Percentiles rank a stretch among this genome's conserved stretches.
phyloP scores from a whole-genome alignment of 345 rosid genomes.

The Pseudoturritis turrita region DNA sequence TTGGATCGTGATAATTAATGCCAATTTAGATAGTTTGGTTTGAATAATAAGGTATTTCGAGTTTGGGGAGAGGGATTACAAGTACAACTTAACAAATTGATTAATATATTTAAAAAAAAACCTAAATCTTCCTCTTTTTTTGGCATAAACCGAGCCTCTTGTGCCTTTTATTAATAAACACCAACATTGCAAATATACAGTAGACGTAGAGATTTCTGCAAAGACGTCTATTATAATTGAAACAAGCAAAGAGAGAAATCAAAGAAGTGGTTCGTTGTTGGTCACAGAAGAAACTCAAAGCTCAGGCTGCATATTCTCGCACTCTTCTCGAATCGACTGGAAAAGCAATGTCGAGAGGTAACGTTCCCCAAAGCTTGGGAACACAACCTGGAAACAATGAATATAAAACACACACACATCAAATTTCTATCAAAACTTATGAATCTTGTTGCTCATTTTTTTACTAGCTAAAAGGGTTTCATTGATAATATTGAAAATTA shows the following conservation, averaged over 20 bases:
- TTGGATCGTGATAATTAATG: too few relatives aligned
- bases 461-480: neutral
- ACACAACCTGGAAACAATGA: slow-evolving; percentile 68
- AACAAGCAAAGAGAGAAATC: neutral
- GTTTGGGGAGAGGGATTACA: too few relatives aligned
- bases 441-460: neutral
- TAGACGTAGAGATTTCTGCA: neutral
- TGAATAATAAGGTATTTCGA: too few relatives aligned
- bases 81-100: too few relatives aligned
- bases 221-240: neutral
- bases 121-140: too few relatives aligned
- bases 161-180: slow-evolving; percentile 1
- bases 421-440: neutral
- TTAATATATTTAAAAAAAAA: too few relatives aligned
- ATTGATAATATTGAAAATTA: neutral
- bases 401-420: neutral
- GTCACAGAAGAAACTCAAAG: slow-evolving; percentile 30
- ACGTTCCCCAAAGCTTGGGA: slow-evolving; percentile 96
- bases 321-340: slow-evolving; percentile 90
- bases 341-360: slow-evolving; percentile 83
- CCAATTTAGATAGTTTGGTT: too few relatives aligned
- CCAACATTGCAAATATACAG: slow-evolving; percentile 16
- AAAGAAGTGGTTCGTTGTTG: slow-evolving; percentile 6
- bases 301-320: slow-evolving; percentile 81
- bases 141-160: neutral